A percentile compares a stretch with the other conserved stretches of the same genome.
These are phyloP conservation scores for Lenzites betulinus DNA, from an alignment of 768 basidiomycete species.

Conservation along the genomic window DNA sequence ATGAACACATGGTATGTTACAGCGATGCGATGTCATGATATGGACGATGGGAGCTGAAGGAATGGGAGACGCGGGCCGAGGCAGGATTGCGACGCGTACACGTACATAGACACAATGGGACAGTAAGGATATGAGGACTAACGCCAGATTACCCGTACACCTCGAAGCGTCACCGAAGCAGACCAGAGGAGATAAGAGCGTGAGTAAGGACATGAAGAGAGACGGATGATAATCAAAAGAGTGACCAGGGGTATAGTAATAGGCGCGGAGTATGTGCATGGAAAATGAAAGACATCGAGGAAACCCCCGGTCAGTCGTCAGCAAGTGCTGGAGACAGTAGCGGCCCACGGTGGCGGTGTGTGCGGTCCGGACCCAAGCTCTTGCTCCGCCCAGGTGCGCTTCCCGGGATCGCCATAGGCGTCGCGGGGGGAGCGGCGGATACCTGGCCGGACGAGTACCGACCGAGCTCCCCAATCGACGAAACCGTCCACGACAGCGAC, in stretches of 20 bases:
- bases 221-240: not conserved
- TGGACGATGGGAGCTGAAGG: not conserved
- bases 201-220: not conserved
- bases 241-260: not conserved
- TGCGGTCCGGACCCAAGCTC: constrained; percentile 13
- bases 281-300: not conserved
- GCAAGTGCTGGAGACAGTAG: not conserved
- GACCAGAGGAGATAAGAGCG: not conserved
- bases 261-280: not conserved
- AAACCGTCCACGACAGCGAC: constrained; percentile 17
- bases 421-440: constrained; percentile 9
- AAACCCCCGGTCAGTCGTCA: not conserved
- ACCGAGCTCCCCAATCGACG: not conserved
- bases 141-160: not conserved
- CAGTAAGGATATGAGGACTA: not conserved
- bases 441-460: constrained; percentile 8
- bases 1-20: not conserved
- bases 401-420: constrained; percentile 19
- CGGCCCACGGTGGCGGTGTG: constrained; percentile 1
- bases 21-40: not conserved
- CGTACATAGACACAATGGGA: constrained; percentile 14
- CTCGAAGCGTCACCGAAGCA: not conserved
- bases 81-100: constrained; percentile 1
- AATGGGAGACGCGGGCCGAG: not conserved
- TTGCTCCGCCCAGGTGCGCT: constrained; percentile 10